A percentile compares a stretch with the other conserved stretches of the same genome.
phyloP scores from a whole-genome alignment of 257 asterid genomes.

The Solanum chaucha region DNA sequence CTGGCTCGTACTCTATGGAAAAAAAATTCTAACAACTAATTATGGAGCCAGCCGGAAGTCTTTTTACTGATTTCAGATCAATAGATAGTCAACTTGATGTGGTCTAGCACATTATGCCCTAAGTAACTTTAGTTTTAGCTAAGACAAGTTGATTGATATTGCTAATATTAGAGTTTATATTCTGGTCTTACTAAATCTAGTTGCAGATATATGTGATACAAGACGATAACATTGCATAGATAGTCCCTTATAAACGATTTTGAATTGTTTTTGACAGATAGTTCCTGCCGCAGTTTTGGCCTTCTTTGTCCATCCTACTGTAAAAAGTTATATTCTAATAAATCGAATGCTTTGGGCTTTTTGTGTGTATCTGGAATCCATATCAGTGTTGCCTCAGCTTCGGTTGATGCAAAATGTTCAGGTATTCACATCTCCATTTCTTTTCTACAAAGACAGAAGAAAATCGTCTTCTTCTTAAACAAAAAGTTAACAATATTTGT shows the following conservation, averaged over 20 bases:
- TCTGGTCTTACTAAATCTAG: not conserved
- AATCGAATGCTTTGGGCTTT: slow-evolving; percentile 71
- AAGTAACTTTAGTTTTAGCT: no score
- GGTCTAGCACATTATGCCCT: not conserved
- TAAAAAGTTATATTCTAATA: slow-evolving; percentile 21
- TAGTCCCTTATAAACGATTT: not conserved
- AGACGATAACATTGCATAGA: not conserved
- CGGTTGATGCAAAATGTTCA: slow-evolving; percentile 82
- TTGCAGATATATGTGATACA: not conserved
- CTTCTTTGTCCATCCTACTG: slow-evolving; percentile 42
- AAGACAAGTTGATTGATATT: not conserved
- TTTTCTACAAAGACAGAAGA: not conserved
- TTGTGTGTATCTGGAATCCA: slow-evolving; percentile 68
- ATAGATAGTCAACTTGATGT: not conserved
- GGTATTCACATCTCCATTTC: slow-evolving; percentile 25
- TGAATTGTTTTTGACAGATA: slow-evolving; percentile 22
- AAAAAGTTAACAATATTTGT: not conserved
- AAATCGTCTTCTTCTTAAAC: not conserved
- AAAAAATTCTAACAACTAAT: not conserved
- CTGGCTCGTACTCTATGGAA: rapidly evolving
- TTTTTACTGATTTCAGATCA: not conserved
- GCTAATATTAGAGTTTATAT: not conserved
- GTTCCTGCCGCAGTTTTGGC: slow-evolving; percentile 59
- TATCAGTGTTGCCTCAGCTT: slow-evolving; percentile 82
- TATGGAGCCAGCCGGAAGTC: not conserved